These are phyloP conservation scores for Fusarium robinianum DNA, from an alignment of 2,329 filamentous ascomycete species.

Conservation along the genomic window DNA sequence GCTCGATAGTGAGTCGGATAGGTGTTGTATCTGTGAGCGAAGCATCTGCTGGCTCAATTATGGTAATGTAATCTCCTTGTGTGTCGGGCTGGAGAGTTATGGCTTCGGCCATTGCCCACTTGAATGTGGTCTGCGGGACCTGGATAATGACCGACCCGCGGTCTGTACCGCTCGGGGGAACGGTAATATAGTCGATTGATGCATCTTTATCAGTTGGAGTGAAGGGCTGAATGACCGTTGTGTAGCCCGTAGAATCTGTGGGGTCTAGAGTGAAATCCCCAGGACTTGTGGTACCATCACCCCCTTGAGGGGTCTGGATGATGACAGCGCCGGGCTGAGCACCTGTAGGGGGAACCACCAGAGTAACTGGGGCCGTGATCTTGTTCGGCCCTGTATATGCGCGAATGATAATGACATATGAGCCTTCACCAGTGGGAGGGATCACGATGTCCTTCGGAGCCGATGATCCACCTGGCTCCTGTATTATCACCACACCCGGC, in stretches of 20 bases:
- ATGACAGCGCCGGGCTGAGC: constrained; percentile 22
- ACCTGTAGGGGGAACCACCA: constrained; percentile 17
- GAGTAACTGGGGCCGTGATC: constrained; percentile 23
- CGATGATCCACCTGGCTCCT: constrained; percentile 19
- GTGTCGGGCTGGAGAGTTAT: constrained; percentile 16
- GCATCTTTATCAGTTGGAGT: neutral
- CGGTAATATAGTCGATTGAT: constrained; percentile 11
- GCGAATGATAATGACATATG: constrained; percentile 29
- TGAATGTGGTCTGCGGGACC: constrained; percentile 5
- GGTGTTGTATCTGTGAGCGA: constrained; percentile 5
- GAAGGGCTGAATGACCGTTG: constrained; percentile 25
- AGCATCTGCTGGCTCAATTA: constrained; percentile 17
- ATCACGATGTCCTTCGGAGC: constrained; percentile 23
- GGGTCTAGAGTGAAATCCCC: constrained; percentile 22
- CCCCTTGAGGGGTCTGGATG: constrained; percentile 25
- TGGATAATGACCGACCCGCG: constrained; percentile 29
- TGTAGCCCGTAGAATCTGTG: constrained; percentile 10
- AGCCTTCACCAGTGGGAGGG: constrained; percentile 19
- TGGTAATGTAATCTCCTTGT: constrained; percentile 20
- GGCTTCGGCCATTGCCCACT: neutral
- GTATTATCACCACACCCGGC: constrained; percentile 26
- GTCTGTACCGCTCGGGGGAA: constrained; percentile 22
- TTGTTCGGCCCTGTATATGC: constrained; percentile 19
- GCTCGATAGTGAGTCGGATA: constrained; percentile 16
- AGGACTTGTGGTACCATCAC: neutral